phyloP scores from a whole-genome alignment of 1,284 basidiomycete genomes.

The Retiboletus flavoniger region DNA sequence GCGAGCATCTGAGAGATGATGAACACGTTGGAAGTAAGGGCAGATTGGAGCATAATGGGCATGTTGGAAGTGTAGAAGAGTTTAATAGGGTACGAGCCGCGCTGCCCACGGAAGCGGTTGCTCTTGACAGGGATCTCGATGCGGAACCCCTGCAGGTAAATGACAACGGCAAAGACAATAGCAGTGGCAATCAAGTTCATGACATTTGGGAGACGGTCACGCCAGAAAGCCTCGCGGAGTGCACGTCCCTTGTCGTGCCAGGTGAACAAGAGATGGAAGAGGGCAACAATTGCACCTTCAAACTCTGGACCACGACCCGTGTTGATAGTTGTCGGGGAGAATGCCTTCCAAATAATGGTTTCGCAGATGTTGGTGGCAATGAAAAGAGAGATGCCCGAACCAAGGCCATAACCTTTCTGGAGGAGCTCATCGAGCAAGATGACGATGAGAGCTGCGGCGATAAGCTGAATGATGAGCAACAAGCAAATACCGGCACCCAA shows the following conservation, averaged over 20 bases:
- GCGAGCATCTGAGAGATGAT: conserved; percentile 97
- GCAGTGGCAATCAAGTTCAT: conserved; percentile 97
- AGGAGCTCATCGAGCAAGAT: conserved; percentile 98
- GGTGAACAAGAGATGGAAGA: conserved; percentile 98
- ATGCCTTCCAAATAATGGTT: conserved; percentile 99
- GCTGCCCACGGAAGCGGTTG: conserved; percentile 93
- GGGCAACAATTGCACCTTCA: conserved; percentile 92
- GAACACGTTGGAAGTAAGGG: conserved; percentile 93
- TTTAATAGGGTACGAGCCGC: conserved; percentile 95
- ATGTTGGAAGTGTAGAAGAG: conserved; percentile 99
- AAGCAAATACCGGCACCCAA: conserved; percentile 96
- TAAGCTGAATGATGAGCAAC: conserved; percentile 92
- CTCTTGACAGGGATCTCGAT: conserved; percentile 99
- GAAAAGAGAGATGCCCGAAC: conserved; percentile 97
- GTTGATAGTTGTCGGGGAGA: conserved; percentile 97
- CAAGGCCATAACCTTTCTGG: conserved; percentile 98
- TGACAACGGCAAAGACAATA: conserved; percentile 90
- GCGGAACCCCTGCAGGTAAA: conserved; percentile 98
- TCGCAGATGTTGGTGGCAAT: conserved; percentile 99
- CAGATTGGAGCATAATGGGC: conserved; percentile 99
- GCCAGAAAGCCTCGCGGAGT: conserved; percentile 97
- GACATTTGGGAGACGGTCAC: conserved; percentile 94
- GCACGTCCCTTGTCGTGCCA: conserved; percentile 99
- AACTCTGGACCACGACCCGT: conserved; percentile 98
- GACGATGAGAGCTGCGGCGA: conserved; percentile 93